Conservation (phyloP, 2,329 filamentous ascomycete genomes). For the Aspergillus calidoustus region DNA sequence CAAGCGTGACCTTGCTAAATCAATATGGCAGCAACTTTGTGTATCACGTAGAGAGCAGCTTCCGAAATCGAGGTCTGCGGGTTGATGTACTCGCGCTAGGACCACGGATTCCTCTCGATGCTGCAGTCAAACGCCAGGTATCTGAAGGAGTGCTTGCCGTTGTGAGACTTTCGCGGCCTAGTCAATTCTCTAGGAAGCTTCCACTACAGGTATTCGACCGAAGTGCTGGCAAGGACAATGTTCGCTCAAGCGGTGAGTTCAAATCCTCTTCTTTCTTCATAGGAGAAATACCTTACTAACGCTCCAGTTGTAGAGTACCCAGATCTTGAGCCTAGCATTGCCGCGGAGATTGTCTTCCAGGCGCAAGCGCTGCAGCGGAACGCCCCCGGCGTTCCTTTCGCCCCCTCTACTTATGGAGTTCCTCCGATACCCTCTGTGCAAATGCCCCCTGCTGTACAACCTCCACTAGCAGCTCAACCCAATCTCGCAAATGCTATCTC, state of each 20-base stretch:
- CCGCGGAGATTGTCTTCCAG: slow-evolving; percentile 78
- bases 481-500: slow-evolving; percentile 70
- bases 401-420: slow-evolving; percentile 40
- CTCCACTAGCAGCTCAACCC: slow-evolving; percentile 42
- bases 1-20: slow-evolving; percentile 21
- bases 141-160: slow-evolving; percentile 88
- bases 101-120: slow-evolving; percentile 74
- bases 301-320: slow-evolving; percentile 67
- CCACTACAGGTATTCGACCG: slow-evolving; percentile 86
- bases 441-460: slow-evolving; percentile 38
- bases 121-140: slow-evolving; percentile 83
- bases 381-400: slow-evolving; percentile 41
- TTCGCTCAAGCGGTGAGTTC: slow-evolving; percentile 71
- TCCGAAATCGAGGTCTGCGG: slow-evolving; percentile 71
- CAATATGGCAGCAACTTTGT: slow-evolving; percentile 68
- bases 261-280: background rate
- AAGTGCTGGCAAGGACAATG: slow-evolving; percentile 71
- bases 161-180: slow-evolving; percentile 71
- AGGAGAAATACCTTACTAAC: slow-evolving; percentile 19
- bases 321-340: slow-evolving; percentile 76
- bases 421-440: slow-evolving; percentile 40
- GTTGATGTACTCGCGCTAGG: slow-evolving; percentile 81
- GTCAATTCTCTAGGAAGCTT: slow-evolving; percentile 74
- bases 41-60: slow-evolving; percentile 77
- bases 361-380: slow-evolving; percentile 47